Evolutionary conservation across 2,329 filamentous ascomycete species (phyloP), one percentile per base, ranked within the genome.

Genomic region (Apiospora koreana): DNA sequence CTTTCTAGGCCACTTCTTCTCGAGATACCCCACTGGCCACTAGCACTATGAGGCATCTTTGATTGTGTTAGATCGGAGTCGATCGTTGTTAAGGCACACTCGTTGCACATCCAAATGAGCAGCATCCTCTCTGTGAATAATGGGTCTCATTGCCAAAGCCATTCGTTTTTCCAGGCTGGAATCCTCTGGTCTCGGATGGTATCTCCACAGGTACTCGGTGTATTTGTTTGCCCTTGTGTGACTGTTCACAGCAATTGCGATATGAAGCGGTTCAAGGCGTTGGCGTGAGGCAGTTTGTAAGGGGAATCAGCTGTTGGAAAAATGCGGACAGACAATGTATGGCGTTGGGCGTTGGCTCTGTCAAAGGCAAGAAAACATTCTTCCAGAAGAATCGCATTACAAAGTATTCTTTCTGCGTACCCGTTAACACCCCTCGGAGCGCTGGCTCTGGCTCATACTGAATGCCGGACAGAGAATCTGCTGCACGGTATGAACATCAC

Each of bases 21-120:
- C 48, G 65, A 71, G 66, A 68, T 71, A 68, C 46, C 42, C 69
- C 54, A 62, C 69, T 65, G 62, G 65, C 67, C 50, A 25, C 68
- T 58, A 69, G 41, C 64, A 58, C 28, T 28, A 46, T 64, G 46
- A 45, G 42, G 48, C 67, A 69, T 71, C 35, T 58, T 43, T 58
- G 48, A 23, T 48, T 65, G 42, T 69, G 69, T 58, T 62, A 65
- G 69, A 69, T 69, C 64, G 45, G 45, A 48, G 38, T 54, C 58
- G 48, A 45, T 58, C 67, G 23, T 31, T 69, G 50, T 58, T 41
- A 35, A 62, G 31, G 31, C 31, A 38, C 54, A 66, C 65, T 62
- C 31, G 31, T 38, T 62, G 54, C 54, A 62, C 31, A 62, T 31
- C 54, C 31, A n/a, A 38, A 38, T 38, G 28, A 38, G 54, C 54